Evolutionary conservation across 2,329 filamentous ascomycete species (phyloP).

Genomic region (Tetracladium maxilliforme): DNA sequence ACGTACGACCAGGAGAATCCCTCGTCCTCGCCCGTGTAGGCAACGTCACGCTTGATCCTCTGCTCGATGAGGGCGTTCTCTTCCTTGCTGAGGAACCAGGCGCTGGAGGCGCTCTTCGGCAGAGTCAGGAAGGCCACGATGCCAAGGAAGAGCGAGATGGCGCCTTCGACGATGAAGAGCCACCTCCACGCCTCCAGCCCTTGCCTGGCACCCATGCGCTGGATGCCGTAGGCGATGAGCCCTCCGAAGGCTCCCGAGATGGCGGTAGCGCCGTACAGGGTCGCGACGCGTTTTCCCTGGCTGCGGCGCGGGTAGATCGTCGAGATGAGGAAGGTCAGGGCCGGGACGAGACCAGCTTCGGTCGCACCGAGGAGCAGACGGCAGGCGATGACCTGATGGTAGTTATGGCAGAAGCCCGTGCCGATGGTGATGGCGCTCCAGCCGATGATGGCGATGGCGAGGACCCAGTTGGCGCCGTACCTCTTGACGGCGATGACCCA

Average conservation of each 20-base stretch:
- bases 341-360: conserved; percentile 14
- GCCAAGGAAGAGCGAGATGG: conserved; percentile 9
- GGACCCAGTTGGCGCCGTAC: conserved; percentile 5
- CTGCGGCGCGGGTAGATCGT: conserved; percentile 11
- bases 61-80: conserved; percentile 10
- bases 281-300: conserved; percentile 13
- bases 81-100: conserved; percentile 12
- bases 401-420: conserved; percentile 15
- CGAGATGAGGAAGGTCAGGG: conserved; percentile 12
- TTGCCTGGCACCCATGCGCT: conserved; percentile 11
- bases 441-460: conserved; percentile 2
- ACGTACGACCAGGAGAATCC: conserved; percentile 15
- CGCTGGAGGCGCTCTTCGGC: conserved; percentile 10
- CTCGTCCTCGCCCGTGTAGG: conserved; percentile 13
- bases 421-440: conserved; percentile 4
- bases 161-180: conserved; percentile 11
- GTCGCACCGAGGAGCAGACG: conserved; percentile 12
- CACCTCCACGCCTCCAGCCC: conserved; percentile 12
- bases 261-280: conserved; percentile 10
- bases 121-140: conserved; percentile 8
- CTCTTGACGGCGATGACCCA: conserved; percentile 8
- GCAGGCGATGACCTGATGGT: conserved; percentile 11
- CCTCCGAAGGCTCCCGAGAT: too few relatives aligned
- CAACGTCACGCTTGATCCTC: conserved; percentile 12
- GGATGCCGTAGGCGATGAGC: too few relatives aligned